phyloP scores from a whole-genome alignment of 1,284 basidiomycete species.

The Puccinia novopanici region DNA sequence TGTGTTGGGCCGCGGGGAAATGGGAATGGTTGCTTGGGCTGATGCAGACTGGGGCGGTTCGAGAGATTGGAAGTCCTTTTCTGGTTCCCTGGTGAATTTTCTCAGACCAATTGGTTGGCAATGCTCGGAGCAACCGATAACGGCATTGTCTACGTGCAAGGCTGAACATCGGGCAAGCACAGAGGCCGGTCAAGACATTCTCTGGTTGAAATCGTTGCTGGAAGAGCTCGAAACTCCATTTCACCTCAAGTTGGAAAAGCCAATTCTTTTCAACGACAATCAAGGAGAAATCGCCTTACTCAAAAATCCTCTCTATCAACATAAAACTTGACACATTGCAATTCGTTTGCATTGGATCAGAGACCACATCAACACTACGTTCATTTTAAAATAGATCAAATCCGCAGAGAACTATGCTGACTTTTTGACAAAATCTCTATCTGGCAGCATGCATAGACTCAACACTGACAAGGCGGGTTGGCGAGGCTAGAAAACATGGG shows the following conservation, averaged over 20 bases:
- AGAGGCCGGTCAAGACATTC: no score
- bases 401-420: no score
- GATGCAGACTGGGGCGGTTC: neutral
- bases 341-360: conserved; percentile 20
- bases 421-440: conserved; percentile 4
- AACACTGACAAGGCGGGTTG: neutral
- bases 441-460: neutral
- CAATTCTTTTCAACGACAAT: no score
- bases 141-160: neutral
- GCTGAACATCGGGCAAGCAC: conserved; percentile 20
- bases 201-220: no score
- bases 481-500: neutral
- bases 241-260: no score
- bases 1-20: no score
- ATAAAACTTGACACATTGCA: conserved; percentile 1
- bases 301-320: conserved; percentile 10
- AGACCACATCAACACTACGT: neutral
- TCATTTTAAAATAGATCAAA: no score
- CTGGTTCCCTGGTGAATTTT: neutral
- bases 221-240: no score
- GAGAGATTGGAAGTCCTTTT: neutral
- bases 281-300: no score
- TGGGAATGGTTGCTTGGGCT: neutral
- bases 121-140: neutral
- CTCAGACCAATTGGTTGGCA: neutral